A percentile compares a stretch with the other conserved stretches of the same genome.
phyloP scores from a whole-genome alignment of 2,329 filamentous ascomycete species.

The Bipolaris zeicola region DNA sequence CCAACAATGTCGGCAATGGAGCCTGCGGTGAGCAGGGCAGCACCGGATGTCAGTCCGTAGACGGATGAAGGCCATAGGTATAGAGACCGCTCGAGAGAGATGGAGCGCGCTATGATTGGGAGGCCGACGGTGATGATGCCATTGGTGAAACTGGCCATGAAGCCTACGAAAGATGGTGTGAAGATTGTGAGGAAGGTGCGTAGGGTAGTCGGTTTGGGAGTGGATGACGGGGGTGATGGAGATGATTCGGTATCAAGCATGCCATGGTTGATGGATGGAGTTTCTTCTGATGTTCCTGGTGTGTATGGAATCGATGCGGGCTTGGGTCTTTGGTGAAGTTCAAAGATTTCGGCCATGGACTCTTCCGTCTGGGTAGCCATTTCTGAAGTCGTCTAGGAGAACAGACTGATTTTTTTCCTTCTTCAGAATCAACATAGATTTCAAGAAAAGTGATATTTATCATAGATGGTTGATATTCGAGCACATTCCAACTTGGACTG shows the following conservation, averaged over 20 bases:
- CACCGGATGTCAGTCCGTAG: constrained; percentile 52
- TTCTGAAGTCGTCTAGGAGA: neutral
- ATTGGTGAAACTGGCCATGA: constrained; percentile 41
- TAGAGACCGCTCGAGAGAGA: constrained; percentile 36
- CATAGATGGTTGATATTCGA: neutral
- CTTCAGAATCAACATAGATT: too few species aligned
- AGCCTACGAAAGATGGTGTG: constrained; percentile 29
- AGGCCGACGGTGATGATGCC: constrained; percentile 53
- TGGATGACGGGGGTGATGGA: neutral
- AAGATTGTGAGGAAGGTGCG: constrained; percentile 15
- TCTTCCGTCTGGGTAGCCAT: constrained; percentile 9
- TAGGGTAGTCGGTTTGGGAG: neutral
- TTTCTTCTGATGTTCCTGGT: neutral
- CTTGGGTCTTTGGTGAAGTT: constrained; percentile 5
- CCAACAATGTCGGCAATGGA: constrained; percentile 60
- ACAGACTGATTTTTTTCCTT: too few species aligned
- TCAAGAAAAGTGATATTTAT: neutral
- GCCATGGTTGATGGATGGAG: neutral
- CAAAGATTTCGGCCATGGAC: neutral
- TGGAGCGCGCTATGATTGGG: constrained; percentile 48
- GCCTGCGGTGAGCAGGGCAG: constrained; percentile 57
- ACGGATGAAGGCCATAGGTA: constrained; percentile 45
- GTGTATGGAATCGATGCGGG: neutral
- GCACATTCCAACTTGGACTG: too few species aligned
- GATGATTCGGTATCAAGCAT: constrained; percentile 7